Percentiles rank a stretch among this genome's conserved stretches.
Conservation (phyloP, 1,284 basidiomycete genomes). For the Austroboletus novae-zelandiae region DNA sequence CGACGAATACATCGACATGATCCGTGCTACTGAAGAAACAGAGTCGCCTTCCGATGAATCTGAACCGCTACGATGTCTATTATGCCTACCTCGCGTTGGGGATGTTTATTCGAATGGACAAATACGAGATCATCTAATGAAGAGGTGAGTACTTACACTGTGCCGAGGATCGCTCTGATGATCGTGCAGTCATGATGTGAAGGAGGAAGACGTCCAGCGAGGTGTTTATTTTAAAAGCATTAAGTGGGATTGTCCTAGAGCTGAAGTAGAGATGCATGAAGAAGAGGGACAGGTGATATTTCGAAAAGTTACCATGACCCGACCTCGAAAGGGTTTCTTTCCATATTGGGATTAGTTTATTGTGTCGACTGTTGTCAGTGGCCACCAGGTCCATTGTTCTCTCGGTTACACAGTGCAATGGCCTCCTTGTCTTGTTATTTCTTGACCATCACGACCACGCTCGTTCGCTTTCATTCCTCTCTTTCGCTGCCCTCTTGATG, state of each 20-base stretch:
- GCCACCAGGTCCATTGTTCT: conserved; percentile 30
- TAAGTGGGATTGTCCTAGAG: background rate
- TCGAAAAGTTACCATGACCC: background rate
- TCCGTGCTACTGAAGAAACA: background rate
- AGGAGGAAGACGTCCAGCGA: background rate
- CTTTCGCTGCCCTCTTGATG: conserved; percentile 9
- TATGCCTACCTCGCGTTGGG: conserved; percentile 7
- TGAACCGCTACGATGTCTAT: conserved; percentile 2
- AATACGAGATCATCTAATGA: background rate
- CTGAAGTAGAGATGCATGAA: conserved; percentile 1
- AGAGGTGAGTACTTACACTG: background rate
- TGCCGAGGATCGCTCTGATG: background rate
- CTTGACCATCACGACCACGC: conserved; percentile 9
- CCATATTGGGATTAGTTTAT: conserved; percentile 16
- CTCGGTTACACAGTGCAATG: background rate
- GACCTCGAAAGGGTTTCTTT: background rate
- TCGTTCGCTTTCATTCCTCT: conserved; percentile 6
- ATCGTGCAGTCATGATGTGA: conserved; percentile 1
- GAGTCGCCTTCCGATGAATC: background rate
- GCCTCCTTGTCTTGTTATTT: background rate
- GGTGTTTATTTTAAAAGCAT: conserved; percentile 7
- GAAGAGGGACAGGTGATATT: background rate
- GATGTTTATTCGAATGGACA: background rate
- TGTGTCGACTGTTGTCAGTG: conserved; percentile 10
- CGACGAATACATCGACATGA: conserved; percentile 1